A percentile compares a stretch with the other conserved stretches of the same genome.
Conservation (phyloP, 2,329 filamentous ascomycete species). For the Trichocomaceae sp. region DNA sequence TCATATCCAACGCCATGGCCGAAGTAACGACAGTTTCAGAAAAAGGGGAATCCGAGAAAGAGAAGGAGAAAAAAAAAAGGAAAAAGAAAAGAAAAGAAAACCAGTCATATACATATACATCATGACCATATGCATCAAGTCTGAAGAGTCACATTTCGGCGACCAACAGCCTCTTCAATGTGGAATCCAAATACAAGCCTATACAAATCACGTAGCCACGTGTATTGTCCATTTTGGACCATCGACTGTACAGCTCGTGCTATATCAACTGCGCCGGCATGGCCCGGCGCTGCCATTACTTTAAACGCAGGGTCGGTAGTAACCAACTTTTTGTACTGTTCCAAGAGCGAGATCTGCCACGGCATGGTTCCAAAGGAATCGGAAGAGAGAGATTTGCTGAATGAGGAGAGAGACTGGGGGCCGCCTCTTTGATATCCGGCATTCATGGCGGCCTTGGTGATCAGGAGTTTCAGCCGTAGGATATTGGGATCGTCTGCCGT, state of each 20-base stretch:
- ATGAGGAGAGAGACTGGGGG: conserved; percentile 58
- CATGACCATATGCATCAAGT: conserved; percentile 17
- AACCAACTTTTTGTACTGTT: conserved; percentile 75
- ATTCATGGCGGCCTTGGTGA: conserved; percentile 80
- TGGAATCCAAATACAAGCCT: conserved; percentile 77
- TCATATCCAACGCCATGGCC: not conserved
- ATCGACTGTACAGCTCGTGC: conserved; percentile 74
- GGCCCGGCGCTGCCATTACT: conserved; percentile 26
- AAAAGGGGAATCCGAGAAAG: not conserved
- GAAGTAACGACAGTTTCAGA: not conserved
- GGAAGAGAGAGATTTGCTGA: conserved; percentile 66
- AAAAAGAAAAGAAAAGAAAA: not conserved
- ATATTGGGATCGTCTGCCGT: conserved; percentile 66
- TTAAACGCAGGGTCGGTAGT: conserved; percentile 64
- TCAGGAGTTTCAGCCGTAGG: conserved; percentile 67
- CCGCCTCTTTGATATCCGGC: conserved; percentile 65
- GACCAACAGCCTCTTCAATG: conserved; percentile 65
- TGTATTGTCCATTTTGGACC: conserved; percentile 64
- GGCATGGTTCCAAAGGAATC: conserved; percentile 70
- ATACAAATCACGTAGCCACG: conserved; percentile 76
- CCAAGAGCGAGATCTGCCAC: conserved; percentile 64
- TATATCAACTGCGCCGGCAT: conserved; percentile 59
- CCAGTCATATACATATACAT: not conserved
- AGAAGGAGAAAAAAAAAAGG: not conserved
- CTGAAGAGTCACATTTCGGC: conserved; percentile 52